A percentile compares a stretch with the other conserved stretches of the same genome.
Evolutionary conservation across 768 basidiomycete species (phyloP).

Genomic region (Boletus edulis): DNA sequence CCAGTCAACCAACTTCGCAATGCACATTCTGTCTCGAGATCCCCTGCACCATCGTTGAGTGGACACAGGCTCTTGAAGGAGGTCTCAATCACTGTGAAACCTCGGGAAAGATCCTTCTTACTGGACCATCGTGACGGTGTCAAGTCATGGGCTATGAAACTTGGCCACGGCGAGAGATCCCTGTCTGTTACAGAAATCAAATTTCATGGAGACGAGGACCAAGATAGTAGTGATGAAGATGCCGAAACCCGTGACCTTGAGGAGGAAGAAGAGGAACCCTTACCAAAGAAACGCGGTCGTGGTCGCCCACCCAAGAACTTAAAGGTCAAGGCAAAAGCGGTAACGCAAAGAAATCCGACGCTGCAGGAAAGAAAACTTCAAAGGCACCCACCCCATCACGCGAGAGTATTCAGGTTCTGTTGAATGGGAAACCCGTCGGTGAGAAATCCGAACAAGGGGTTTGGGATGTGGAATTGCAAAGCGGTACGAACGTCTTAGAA

Average conservation of each 20-base stretch:
- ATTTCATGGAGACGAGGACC: constrained; percentile 58
- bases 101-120: constrained; percentile 53
- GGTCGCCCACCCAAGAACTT: constrained; percentile 33
- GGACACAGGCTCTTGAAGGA: constrained; percentile 48
- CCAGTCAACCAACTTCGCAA: constrained; percentile 18
- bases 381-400: constrained; percentile 37
- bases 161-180: constrained; percentile 55
- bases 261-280: constrained; percentile 38
- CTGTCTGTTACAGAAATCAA: constrained; percentile 52
- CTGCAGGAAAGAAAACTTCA: constrained; percentile 41
- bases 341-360: constrained; percentile 32
- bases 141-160: constrained; percentile 66
- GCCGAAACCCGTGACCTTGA: constrained; percentile 44
- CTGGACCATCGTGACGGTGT: constrained; percentile 72
- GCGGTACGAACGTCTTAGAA: constrained; percentile 64
- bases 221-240: constrained; percentile 56
- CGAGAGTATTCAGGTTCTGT: constrained; percentile 59
- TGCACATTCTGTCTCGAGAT: constrained; percentile 32
- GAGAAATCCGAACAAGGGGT: constrained; percentile 46
- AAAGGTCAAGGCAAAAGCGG: constrained; percentile 33
- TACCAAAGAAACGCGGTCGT: constrained; percentile 43
- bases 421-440: constrained; percentile 55
- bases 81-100: constrained; percentile 55
- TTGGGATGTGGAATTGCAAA: constrained; percentile 62
- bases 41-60: constrained; percentile 29